phyloP scores from a whole-genome alignment of 1,284 basidiomycete species.

The Puccinia brachypodii region DNA sequence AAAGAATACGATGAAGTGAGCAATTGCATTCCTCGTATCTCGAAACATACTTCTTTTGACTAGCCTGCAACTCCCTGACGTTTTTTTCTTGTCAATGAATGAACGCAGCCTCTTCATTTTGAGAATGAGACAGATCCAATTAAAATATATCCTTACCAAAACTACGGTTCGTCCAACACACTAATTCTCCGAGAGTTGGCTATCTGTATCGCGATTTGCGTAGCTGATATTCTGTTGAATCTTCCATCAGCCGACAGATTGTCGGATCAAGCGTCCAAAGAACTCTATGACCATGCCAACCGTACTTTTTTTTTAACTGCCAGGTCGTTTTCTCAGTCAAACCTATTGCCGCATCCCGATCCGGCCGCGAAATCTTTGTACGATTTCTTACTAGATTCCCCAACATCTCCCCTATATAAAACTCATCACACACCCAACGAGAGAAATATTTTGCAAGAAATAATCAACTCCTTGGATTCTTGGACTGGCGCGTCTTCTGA shows the following conservation, averaged over 20 bases:
- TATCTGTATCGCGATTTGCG: too few species aligned
- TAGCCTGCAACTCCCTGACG: neutral
- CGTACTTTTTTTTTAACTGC: conserved; percentile 32
- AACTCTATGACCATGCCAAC: conserved; percentile 32
- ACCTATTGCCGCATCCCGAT: neutral
- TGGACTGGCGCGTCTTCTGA: conserved; percentile 55
- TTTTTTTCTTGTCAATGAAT: neutral
- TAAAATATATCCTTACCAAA: conserved; percentile 34
- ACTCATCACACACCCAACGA: neutral
- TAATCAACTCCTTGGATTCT: conserved; percentile 48
- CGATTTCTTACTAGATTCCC: conserved; percentile 21
- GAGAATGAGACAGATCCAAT: conserved; percentile 33
- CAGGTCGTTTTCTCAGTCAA: conserved; percentile 23
- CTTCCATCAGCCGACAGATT: conserved; percentile 16
- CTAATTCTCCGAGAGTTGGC: too few species aligned
- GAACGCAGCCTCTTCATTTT: conserved; percentile 32
- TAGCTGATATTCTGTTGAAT: neutral
- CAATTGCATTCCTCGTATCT: neutral
- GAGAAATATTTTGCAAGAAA: conserved; percentile 22
- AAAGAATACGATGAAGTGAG: conserved; percentile 36
- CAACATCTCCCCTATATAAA: conserved; percentile 31
- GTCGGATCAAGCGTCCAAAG: conserved; percentile 5
- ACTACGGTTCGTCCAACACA: conserved; percentile 12
- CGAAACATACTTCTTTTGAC: neutral
- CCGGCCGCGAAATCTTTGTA: conserved; percentile 3